Evolutionary conservation across 352 stramenopile species (phyloP).

Genomic region (Globisporangium spiculum): DNA sequence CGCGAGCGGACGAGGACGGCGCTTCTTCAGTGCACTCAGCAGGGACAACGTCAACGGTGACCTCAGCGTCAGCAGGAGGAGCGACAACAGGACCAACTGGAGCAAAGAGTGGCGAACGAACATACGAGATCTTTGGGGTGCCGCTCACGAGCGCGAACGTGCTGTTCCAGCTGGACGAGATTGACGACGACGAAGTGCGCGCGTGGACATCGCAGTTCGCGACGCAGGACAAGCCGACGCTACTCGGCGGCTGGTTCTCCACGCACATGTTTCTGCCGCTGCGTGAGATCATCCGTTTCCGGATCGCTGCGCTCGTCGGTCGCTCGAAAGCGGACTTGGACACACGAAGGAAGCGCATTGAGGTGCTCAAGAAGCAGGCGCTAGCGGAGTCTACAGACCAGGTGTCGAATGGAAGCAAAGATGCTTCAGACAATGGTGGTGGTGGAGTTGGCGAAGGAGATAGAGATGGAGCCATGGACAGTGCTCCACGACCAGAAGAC

Average conservation of each 20-base stretch:
- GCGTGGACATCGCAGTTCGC: slow-evolving; percentile 53
- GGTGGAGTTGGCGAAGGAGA: slow-evolving; percentile 11
- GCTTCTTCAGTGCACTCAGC: neutral
- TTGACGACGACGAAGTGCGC: slow-evolving; percentile 61
- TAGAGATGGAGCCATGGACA: slow-evolving; percentile 3
- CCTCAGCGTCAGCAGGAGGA: neutral
- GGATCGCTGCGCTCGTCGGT: slow-evolving; percentile 68
- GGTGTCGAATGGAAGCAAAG: slow-evolving; percentile 27
- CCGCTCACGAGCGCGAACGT: slow-evolving; percentile 70
- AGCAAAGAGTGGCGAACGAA: slow-evolving; percentile 24
- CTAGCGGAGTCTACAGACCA: slow-evolving; percentile 56
- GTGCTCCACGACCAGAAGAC: slow-evolving; percentile 20
- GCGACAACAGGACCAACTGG: slow-evolving; percentile 4
- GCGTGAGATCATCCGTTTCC: slow-evolving; percentile 72
- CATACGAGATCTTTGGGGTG: slow-evolving; percentile 71
- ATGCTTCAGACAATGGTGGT: slow-evolving; percentile 5
- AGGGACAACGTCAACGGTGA: neutral
- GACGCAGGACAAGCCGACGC: slow-evolving; percentile 38
- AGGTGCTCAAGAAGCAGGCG: slow-evolving; percentile 72
- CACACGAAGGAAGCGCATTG: slow-evolving; percentile 58
- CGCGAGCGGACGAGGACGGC: slow-evolving; percentile 9
- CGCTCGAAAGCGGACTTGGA: slow-evolving; percentile 69
- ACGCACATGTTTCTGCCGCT: slow-evolving; percentile 78
- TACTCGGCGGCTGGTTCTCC: slow-evolving; percentile 76
- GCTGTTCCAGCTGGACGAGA: slow-evolving; percentile 71